Evolutionary conservation across 257 asterid species (phyloP).

Genomic region (Sherardia arvensis): DNA sequence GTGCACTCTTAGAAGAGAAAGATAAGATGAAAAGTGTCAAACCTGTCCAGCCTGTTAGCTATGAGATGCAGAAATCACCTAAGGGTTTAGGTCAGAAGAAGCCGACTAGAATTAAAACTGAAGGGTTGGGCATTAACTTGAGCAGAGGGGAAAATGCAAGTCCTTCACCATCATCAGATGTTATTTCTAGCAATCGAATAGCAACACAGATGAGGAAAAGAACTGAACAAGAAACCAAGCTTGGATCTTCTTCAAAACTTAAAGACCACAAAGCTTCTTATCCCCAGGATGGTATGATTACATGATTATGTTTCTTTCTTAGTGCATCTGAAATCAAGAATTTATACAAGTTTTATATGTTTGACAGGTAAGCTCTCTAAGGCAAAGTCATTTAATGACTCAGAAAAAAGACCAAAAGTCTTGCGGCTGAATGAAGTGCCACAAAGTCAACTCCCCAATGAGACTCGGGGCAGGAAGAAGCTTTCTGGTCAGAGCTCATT

Average conservation of each 20-base stretch:
- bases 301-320: not conserved
- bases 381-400: constrained; percentile 12
- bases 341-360: not conserved
- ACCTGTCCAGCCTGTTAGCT: not conserved
- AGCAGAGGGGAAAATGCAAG: constrained; percentile 1
- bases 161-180: constrained; percentile 1
- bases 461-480: constrained; percentile 3
- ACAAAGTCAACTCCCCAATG: not conserved
- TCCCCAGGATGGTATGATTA: not conserved
- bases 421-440: constrained; percentile 7
- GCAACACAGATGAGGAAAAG: not conserved
- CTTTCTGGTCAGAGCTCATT: not conserved
- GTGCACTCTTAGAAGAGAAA: constrained; percentile 17
- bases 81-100: not conserved
- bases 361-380: constrained; percentile 12
- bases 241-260: not conserved
- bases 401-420: constrained; percentile 8
- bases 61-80: not conserved
- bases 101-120: not conserved
- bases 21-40: constrained; percentile 2
- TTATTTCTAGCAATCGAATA: not conserved
- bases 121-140: not conserved
- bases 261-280: constrained; percentile 6
- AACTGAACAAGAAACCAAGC: not conserved
- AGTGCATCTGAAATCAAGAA: not conserved